Evolutionary conservation across 1,139 yeast genomes (phyloP).

Genomic region (Spathaspora jeffriesii): DNA sequence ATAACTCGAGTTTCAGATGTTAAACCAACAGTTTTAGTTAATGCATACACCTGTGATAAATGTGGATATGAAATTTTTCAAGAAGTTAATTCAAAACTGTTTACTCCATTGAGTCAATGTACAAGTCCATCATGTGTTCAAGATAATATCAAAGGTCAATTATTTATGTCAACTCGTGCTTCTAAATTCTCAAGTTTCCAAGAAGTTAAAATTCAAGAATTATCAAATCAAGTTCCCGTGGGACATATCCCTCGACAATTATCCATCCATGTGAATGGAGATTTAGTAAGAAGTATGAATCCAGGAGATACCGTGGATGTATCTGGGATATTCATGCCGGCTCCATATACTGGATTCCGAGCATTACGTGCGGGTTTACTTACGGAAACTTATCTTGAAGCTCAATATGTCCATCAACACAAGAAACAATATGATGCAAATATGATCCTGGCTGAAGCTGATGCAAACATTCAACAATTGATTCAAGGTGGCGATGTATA

Average conservation of each 20-base stretch:
- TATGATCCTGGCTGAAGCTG: slow-evolving; percentile 58
- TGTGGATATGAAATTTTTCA: slow-evolving; percentile 98
- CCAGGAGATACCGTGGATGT: slow-evolving; percentile 97
- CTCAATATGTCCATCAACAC: slow-evolving; percentile 83
- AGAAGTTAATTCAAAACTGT: slow-evolving; percentile 83
- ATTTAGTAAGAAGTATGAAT: slow-evolving; percentile 78
- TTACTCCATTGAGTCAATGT: slow-evolving; percentile 86
- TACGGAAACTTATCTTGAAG: slow-evolving; percentile 92
- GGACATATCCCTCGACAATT: slow-evolving; percentile 95
- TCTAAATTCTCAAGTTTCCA: slow-evolving; percentile 95
- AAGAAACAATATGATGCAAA: slow-evolving; percentile 81
- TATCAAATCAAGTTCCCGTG: slow-evolving; percentile 95
- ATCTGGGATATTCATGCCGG: slow-evolving; percentile 89
- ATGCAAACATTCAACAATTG: slow-evolving; percentile 54
- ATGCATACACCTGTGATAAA: slow-evolving; percentile 96
- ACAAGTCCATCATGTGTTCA: slow-evolving; percentile 76
- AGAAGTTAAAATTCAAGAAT: slow-evolving; percentile 92
- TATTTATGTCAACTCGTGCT: slow-evolving; percentile 93
- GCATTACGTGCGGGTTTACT: slow-evolving; percentile 91
- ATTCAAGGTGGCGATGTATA: slow-evolving; percentile 62
- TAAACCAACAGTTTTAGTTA: slow-evolving; percentile 87
- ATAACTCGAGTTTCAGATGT: slow-evolving; percentile 96
- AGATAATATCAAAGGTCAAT: slow-evolving; percentile 84
- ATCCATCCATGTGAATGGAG: slow-evolving; percentile 85
- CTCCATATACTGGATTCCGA: slow-evolving; percentile 94